These are phyloP conservation scores for Trichoderma atrobrunneum DNA, from an alignment of 2,329 filamentous ascomycete genomes.

Conservation along the genomic window DNA sequence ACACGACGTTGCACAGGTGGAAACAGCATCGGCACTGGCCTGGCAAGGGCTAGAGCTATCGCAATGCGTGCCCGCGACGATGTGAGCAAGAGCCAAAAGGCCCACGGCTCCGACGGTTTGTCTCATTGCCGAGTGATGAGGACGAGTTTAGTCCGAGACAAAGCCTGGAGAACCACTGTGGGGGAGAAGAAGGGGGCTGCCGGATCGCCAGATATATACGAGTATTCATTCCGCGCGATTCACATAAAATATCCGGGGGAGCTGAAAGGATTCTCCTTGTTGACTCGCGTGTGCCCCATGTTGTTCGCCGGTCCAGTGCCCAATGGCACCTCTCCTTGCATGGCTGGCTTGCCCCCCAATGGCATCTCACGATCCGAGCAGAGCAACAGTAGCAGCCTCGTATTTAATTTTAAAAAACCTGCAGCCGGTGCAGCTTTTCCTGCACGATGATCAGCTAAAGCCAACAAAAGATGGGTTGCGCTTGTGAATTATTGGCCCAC, in stretches of 20 bases:
- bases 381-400: background rate
- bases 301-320: background rate
- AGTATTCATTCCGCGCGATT: background rate
- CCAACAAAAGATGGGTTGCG: background rate
- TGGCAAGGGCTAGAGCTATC: slow-evolving; percentile 27
- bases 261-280: background rate
- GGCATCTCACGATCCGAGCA: background rate
- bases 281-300: background rate
- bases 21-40: slow-evolving; percentile 26
- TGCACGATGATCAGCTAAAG: slow-evolving; percentile 8
- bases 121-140: background rate
- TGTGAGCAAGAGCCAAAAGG: slow-evolving; percentile 23
- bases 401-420: slow-evolving; percentile 7
- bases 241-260: background rate
- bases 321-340: background rate
- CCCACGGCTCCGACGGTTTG: slow-evolving; percentile 1
- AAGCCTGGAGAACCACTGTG: background rate
- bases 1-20: slow-evolving; percentile 26
- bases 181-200: background rate
- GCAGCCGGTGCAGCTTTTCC: background rate
- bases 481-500: slow-evolving; percentile 5
- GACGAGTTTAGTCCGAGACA: background rate
- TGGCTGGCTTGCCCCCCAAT: background rate
- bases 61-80: slow-evolving; percentile 24
- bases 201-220: background rate